Base-by-base conservation (phyloP, 1,284 basidiomycete genomes). In the Coniophora puteana region DNA sequence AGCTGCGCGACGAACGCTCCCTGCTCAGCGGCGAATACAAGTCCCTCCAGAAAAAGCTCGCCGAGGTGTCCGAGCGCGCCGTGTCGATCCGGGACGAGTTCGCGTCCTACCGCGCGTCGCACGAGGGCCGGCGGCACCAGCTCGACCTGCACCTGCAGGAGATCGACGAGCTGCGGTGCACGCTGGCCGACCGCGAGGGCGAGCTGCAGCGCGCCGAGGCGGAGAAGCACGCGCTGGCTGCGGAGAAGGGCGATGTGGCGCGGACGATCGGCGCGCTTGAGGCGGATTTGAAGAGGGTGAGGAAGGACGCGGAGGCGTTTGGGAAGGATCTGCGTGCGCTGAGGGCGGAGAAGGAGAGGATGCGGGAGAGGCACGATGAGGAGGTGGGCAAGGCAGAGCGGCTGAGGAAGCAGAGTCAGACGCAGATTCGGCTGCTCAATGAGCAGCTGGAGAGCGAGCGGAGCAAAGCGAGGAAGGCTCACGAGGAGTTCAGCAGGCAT, bases 311-410 rank as follows among this genome's bases (percentile, higher is more conserved):
- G 1, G 79, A 89, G 50, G 71, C 72, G 18, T 85, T 84, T 55
- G 83, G 83, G 21, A 74, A 69, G n/a, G 89, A 93, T 57, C 60
- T 93, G 43, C 80, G 77, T 49, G 62, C 69, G 5, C 65, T 90
- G 32, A 72, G 76, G 8, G 60, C 60, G 10, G 83, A 88, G 62
- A 85, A 86, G 52, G 82, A 85, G 48, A 76, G 68, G 40, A 54
- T 75, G 35, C 80, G 80, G 44, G 63, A 62, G 21, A 72, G 65
- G 48, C 74, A 78, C 48, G 69, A 65, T 41, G 74, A 76, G 14
- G 78, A 84, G 31, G 57, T 72, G 3, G 45, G 67, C 30, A 76
- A 66, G 47, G 63, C 68, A 5, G 78, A 86, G 46, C 67, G 82
- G 22, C 63, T 70, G 25, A 76, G 71, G 57, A 87, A 83, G 55